These are phyloP conservation scores for Stentor coeruleus DNA, from an alignment of 73 alveolate species.

Conservation along the genomic window DNA sequence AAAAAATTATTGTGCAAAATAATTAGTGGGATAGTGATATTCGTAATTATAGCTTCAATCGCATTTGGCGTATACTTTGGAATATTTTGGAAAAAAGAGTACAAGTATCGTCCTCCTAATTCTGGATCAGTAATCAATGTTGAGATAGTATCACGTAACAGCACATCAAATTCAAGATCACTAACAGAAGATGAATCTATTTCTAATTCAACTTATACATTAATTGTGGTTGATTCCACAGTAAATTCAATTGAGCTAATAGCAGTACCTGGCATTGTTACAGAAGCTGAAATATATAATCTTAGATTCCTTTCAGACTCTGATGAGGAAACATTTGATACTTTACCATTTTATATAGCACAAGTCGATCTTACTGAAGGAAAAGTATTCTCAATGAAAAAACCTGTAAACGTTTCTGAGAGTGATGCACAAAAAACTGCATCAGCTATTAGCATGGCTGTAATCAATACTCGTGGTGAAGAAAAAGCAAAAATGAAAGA, in stretches of 20 bases:
- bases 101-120: background rate
- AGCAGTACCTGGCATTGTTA: background rate
- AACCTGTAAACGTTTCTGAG: background rate
- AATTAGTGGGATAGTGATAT: background rate
- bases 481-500: background rate
- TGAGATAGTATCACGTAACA: background rate
- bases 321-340: background rate
- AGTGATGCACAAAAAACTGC: background rate
- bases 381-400: background rate
- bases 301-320: background rate
- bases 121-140: background rate
- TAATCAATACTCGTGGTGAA: background rate
- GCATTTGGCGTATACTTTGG: no score
- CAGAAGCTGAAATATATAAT: background rate
- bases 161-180: background rate
- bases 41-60: background rate
- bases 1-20: no score
- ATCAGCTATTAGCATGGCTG: background rate
- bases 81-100: background rate
- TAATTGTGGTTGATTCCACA: background rate
- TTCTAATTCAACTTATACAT: background rate
- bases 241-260: background rate
- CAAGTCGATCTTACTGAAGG: background rate
- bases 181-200: background rate
- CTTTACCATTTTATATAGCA: background rate